Evolutionary conservation across 208 protist genomes (phyloP).

Genomic region (Crithidia sp.): DNA sequence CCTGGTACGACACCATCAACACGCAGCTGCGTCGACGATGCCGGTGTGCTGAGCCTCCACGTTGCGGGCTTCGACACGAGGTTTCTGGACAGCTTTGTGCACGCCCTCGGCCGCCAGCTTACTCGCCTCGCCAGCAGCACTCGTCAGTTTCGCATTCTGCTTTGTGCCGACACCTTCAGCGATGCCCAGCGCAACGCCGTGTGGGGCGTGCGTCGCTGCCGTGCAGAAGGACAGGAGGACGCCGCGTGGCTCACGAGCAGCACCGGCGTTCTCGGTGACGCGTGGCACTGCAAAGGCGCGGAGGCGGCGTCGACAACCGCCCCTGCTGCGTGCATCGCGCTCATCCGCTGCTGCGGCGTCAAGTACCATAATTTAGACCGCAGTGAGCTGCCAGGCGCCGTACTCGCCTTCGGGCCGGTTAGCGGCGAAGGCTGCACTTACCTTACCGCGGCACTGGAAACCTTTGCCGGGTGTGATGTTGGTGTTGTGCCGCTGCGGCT

Average conservation of each 20-base stretch:
- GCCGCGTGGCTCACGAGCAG: conserved; percentile 26
- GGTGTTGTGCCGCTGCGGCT: conserved; percentile 52
- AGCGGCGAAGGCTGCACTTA: conserved; percentile 64
- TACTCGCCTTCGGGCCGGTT: conserved; percentile 46
- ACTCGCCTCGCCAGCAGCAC: neutral
- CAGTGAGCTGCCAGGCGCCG: conserved; percentile 13
- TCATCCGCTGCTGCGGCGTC: conserved; percentile 41
- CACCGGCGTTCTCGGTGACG: conserved; percentile 49
- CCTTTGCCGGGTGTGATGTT: conserved; percentile 46
- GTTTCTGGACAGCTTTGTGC: conserved; percentile 33
- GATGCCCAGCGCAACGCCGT: conserved; percentile 60
- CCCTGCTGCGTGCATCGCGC: conserved; percentile 6
- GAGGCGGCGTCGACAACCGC: conserved; percentile 4
- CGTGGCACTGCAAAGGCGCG: conserved; percentile 35
- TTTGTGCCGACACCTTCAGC: conserved; percentile 54
- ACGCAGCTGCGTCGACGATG: neutral
- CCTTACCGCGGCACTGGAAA: conserved; percentile 54
- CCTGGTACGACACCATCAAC: neutral
- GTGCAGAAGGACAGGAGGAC: neutral
- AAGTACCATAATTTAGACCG: conserved; percentile 60
- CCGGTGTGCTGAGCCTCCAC: conserved; percentile 26
- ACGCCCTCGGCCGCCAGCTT: neutral
- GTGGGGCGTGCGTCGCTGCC: conserved; percentile 42
- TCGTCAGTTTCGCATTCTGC: conserved; percentile 46
- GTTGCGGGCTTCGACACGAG: conserved; percentile 30